Conservation (phyloP, 2,329 filamentous ascomycete species). For the Volutella citrinella region DNA sequence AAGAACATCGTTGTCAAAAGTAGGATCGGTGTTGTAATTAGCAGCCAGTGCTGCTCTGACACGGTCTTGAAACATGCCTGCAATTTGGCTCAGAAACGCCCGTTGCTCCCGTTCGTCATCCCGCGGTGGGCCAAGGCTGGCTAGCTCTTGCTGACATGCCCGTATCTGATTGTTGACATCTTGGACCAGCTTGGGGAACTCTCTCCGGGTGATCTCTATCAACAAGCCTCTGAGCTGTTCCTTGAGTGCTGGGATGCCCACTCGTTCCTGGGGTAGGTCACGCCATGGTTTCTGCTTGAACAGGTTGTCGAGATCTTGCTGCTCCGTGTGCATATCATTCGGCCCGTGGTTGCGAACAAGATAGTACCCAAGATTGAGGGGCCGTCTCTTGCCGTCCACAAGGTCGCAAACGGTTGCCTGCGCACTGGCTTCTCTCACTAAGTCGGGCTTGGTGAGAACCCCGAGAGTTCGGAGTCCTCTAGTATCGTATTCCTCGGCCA, state of each 20-base stretch:
- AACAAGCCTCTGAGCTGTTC: constrained; percentile 30
- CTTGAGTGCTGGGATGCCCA: constrained; percentile 30
- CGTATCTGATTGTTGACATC: constrained; percentile 17
- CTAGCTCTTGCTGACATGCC: constrained; percentile 7
- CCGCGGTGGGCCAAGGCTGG: constrained; percentile 21
- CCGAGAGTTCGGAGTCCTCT: constrained; percentile 35
- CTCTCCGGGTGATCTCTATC: constrained; percentile 29
- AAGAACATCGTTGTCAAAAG: constrained; percentile 11
- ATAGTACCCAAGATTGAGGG: constrained; percentile 39
- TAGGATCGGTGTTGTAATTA: constrained; percentile 9
- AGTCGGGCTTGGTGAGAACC: constrained; percentile 54
- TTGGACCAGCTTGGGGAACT: constrained; percentile 23
- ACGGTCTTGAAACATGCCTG: constrained; percentile 22
- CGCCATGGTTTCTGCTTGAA: constrained; percentile 33
- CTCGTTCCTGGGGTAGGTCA: constrained; percentile 13
- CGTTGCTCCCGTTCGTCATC: constrained; percentile 23
- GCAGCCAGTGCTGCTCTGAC: constrained; percentile 16
- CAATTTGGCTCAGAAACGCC: constrained; percentile 25
- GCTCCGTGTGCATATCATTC: too few relatives aligned
- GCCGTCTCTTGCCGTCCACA: constrained; percentile 31
- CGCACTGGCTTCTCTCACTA: constrained; percentile 38
- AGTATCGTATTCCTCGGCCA: constrained; percentile 28
- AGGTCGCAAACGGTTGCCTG: constrained; percentile 34
- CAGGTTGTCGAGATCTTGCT: constrained; percentile 31
- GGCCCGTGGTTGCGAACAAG: constrained; percentile 40